phyloP scores from a whole-genome alignment of 176 grass and related monocot genomes.

The Cymbopogon citratus region DNA sequence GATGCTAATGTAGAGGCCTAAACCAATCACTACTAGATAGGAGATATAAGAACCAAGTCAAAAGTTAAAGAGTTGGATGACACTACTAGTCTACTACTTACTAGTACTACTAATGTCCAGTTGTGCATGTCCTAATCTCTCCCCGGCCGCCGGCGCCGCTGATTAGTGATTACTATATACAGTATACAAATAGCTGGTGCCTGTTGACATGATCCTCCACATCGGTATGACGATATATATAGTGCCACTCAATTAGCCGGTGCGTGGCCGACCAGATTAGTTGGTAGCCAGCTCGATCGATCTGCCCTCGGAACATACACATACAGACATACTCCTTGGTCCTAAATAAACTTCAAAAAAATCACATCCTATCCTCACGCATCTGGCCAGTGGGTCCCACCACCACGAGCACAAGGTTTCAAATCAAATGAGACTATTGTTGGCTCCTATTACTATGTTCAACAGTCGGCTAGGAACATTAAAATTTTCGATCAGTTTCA shows the following conservation, averaged over 20 bases:
- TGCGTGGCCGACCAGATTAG: slow-evolving; percentile 29
- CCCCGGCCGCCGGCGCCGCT: too few species aligned
- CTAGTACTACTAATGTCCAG: neutral
- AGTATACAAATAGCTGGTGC: neutral
- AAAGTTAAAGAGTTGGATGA: slow-evolving; percentile 20
- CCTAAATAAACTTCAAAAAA: neutral
- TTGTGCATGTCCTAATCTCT: neutral
- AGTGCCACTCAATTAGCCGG: neutral
- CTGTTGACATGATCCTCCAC: slow-evolving; percentile 10
- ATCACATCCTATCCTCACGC: neutral
- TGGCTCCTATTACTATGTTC: neutral
- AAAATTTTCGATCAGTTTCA: neutral
- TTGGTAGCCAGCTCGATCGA: slow-evolving; percentile 1
- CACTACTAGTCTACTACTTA: slow-evolving; percentile 8
- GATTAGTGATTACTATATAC: neutral
- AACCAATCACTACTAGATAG: neutral
- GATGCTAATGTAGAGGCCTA: neutral
- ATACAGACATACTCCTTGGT: neutral
- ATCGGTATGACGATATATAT: neutral
- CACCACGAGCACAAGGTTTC: neutral
- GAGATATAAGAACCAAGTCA: neutral
- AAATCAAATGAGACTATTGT: neutral
- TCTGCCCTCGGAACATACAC: neutral
- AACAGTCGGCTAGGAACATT: neutral
- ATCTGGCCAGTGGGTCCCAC: neutral